phyloP scores from a whole-genome alignment of 2,329 filamentous ascomycete species.

The Trichoderma atrobrunneum region DNA sequence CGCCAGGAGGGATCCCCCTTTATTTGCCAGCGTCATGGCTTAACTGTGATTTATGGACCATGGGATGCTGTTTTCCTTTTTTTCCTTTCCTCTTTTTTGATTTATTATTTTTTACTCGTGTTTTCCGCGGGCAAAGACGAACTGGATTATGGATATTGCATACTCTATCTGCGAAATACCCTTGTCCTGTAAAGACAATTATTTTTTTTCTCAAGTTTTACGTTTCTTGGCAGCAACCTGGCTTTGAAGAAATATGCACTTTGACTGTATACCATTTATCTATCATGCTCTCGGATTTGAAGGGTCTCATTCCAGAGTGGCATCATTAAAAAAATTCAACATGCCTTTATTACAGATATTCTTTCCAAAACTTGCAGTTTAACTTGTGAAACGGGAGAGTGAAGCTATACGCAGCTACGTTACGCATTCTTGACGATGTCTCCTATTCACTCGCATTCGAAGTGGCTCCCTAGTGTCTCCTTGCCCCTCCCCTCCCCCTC shows the following conservation, averaged over 20 bases:
- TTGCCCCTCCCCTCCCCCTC: too few species aligned
- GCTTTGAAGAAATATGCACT: not conserved
- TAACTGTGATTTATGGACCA: constrained; percentile 12
- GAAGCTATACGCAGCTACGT: not conserved
- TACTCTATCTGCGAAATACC: constrained; percentile 18
- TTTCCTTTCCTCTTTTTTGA: not conserved
- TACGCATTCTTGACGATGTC: not conserved
- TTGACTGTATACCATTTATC: constrained; percentile 1
- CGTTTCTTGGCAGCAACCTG: not conserved
- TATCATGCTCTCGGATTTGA: not conserved
- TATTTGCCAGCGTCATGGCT: constrained; percentile 7
- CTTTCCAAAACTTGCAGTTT: not conserved
- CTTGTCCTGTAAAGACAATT: constrained; percentile 15
- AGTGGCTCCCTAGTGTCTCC: not conserved
- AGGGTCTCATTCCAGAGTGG: not conserved
- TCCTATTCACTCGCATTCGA: not conserved
- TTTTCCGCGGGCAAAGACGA: constrained; percentile 1
- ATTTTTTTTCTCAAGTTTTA: not conserved
- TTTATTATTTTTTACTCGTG: not conserved
- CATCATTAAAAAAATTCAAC: not conserved
- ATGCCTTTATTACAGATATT: not conserved
- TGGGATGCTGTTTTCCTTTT: not conserved
- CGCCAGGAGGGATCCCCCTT: not conserved
- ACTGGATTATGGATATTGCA: constrained; percentile 14
- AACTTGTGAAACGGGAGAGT: not conserved